phyloP scores from a whole-genome alignment of 352 stramenopile genomes.

The Phytophthora capsici region DNA sequence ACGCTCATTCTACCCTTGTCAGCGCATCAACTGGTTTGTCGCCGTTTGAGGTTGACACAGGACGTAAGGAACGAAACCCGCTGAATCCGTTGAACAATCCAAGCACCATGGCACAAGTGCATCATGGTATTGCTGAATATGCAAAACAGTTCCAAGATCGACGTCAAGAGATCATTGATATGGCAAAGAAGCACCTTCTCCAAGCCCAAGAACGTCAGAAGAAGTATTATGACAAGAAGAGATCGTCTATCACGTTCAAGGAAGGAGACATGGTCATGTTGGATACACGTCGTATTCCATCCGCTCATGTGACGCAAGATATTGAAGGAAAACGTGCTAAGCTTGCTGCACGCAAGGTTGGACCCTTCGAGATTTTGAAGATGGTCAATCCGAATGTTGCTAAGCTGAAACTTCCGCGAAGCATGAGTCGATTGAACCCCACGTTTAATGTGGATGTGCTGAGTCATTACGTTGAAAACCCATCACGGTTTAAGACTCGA shows the following conservation, averaged over 20 bases:
- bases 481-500: too few relatives aligned
- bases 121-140: conserved; percentile 19
- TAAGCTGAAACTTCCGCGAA: too few relatives aligned
- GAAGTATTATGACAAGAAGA: conserved; percentile 16
- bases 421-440: too few relatives aligned
- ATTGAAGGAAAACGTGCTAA: conserved; percentile 18
- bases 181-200: not conserved
- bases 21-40: too few relatives aligned
- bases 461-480: too few relatives aligned
- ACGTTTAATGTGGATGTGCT: too few relatives aligned
- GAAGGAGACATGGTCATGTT: conserved; percentile 7
- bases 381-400: not conserved
- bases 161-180: conserved; percentile 12
- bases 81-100: too few relatives aligned
- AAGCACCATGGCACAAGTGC: conserved; percentile 5
- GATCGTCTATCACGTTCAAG: too few relatives aligned
- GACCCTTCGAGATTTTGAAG: conserved; percentile 8
- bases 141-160: conserved; percentile 5
- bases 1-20: too few relatives aligned
- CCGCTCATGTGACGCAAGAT: not conserved
- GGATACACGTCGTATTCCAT: conserved; percentile 11
- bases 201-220: conserved; percentile 17
- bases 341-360: conserved; percentile 9
- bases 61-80: too few relatives aligned
- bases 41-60: too few relatives aligned